A percentile compares a stretch with the other conserved stretches of the same genome.
phyloP scores from a whole-genome alignment of 306 rosid species.

The Luffa acutangula region DNA sequence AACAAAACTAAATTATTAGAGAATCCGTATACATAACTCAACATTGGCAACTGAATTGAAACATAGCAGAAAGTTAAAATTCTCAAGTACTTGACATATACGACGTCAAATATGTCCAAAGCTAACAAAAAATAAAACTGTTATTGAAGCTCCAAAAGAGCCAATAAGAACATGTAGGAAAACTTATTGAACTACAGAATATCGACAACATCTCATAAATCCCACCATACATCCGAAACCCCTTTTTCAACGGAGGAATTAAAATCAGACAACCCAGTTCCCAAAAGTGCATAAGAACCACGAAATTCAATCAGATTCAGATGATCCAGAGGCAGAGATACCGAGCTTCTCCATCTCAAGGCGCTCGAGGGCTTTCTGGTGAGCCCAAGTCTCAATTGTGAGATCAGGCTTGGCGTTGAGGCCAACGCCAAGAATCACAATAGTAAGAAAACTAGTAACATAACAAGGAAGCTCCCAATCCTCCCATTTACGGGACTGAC shows the following conservation, averaged over 20 bases:
- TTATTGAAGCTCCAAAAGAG: neutral
- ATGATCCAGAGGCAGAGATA: conserved; percentile 24
- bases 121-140: neutral
- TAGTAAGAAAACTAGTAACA: conserved; percentile 88
- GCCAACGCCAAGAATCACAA: conserved; percentile 96
- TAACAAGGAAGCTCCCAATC: conserved; percentile 99
- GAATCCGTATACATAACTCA: neutral
- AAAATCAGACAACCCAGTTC: conserved; percentile 11
- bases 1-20: neutral
- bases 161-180: neutral
- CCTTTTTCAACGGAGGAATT: conserved; percentile 3
- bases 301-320: conserved; percentile 31
- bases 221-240: conserved; percentile 6
- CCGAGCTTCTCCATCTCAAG: conserved; percentile 50
- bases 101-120: neutral
- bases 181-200: conserved; percentile 13
- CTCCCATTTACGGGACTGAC: conserved; percentile 88
- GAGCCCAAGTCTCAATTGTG: conserved; percentile 98
- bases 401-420: conserved; percentile 98
- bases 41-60: neutral
- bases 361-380: conserved; percentile 92
- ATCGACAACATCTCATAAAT: conserved; percentile 5
- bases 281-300: conserved; percentile 17
- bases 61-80: neutral
- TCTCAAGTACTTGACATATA: conserved; percentile 1